Percentiles rank a stretch among this genome's conserved stretches.
phyloP scores from a whole-genome alignment of 2,329 filamentous ascomycete species.

The Teratosphaeria viscida region DNA sequence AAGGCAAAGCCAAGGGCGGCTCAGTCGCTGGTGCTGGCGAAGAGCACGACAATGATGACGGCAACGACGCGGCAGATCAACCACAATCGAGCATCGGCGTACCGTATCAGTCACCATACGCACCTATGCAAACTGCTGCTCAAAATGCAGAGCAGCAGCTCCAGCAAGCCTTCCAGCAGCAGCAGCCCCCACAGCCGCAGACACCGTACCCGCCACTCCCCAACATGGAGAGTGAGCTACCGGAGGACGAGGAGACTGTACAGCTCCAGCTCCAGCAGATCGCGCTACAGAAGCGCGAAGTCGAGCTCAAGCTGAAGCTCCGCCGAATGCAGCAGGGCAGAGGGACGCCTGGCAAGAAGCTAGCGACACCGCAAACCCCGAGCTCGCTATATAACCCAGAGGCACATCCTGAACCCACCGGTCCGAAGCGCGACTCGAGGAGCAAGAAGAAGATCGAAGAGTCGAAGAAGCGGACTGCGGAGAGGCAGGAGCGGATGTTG shows the following conservation, averaged over 20 bases:
- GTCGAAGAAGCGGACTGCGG: slow-evolving; percentile 25
- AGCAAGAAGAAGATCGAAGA: slow-evolving; percentile 30
- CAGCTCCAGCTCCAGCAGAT: slow-evolving; percentile 27
- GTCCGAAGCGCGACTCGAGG: slow-evolving; percentile 24
- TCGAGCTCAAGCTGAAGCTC: slow-evolving; percentile 28
- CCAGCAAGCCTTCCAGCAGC: slow-evolving; percentile 18
- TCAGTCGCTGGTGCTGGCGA: slow-evolving; percentile 4
- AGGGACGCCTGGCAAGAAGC: slow-evolving; percentile 10
- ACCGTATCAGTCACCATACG: slow-evolving; percentile 26
- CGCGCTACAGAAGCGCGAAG: slow-evolving; percentile 25
- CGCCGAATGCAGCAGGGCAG: slow-evolving; percentile 22
- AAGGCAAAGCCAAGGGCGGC: slow-evolving; percentile 7
- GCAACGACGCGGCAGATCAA: slow-evolving; percentile 2
- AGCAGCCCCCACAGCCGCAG: slow-evolving; percentile 9
- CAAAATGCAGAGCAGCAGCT: slow-evolving; percentile 21
- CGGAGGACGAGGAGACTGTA: slow-evolving; percentile 27
- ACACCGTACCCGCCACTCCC: slow-evolving; percentile 8
- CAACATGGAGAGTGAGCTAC: slow-evolving; percentile 14
- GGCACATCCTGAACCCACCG: slow-evolving; percentile 10
- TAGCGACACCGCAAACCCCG: slow-evolving; percentile 5
- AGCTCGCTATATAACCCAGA: slow-evolving; percentile 16
- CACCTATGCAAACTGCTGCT: slow-evolving; percentile 18
- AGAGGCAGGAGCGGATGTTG: slow-evolving; percentile 28
- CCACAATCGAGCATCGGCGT: neutral
- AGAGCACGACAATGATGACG: slow-evolving; percentile 14